phyloP scores from a whole-genome alignment of 1,284 basidiomycete genomes.

The Ceratobasidium theobromae region DNA sequence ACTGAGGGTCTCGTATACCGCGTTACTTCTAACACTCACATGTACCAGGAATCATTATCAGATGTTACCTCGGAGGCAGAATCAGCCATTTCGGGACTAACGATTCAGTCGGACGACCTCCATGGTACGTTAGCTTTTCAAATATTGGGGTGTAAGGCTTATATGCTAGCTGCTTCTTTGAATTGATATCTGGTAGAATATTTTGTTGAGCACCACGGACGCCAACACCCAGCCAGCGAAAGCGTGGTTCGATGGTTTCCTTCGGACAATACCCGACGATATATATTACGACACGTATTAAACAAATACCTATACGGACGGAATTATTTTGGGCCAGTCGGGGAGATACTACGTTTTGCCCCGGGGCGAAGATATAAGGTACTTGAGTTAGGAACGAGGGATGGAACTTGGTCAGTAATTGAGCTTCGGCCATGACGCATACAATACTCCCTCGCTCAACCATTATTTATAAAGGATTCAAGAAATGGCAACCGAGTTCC shows the following conservation, averaged over 20 bases:
- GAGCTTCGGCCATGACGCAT: background rate
- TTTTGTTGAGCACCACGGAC: conserved; percentile 14
- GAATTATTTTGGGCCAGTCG: background rate
- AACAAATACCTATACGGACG: background rate
- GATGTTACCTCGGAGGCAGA: background rate
- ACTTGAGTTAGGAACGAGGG: conserved; percentile 1
- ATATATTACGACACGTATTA: conserved; percentile 1
- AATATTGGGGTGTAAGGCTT: background rate
- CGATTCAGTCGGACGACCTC: background rate
- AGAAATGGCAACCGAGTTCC: conserved; percentile 6
- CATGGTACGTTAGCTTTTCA: background rate
- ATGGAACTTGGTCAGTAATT: conserved; percentile 11
- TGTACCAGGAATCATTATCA: background rate
- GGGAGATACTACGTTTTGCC: background rate
- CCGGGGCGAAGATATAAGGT: background rate
- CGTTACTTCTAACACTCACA: background rate
- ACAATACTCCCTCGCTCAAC: background rate
- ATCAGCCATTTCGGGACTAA: background rate
- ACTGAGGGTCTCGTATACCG: background rate
- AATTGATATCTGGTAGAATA: background rate
- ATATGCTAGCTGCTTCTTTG: background rate
- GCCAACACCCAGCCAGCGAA: conserved; percentile 1
- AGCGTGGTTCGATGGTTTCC: conserved; percentile 4
- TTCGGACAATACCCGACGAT: conserved; percentile 10
- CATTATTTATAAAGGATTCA: background rate